These are phyloP conservation scores for Stagonosporopsis vannaccii DNA, from an alignment of 2,329 filamentous ascomycete genomes.

Conservation along the genomic window DNA sequence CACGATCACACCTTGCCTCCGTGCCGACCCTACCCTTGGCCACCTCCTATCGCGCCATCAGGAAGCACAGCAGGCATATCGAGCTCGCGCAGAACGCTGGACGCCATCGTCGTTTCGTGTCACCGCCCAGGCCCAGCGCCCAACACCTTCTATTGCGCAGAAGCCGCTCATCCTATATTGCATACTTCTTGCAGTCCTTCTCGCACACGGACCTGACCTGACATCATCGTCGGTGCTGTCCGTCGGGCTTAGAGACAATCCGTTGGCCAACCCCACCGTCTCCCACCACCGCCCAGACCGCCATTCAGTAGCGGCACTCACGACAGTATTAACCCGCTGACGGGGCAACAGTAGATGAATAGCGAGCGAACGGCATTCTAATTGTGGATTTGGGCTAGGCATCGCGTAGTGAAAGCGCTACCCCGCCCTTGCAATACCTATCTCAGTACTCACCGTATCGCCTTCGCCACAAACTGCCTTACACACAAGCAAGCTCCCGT, in stretches of 20 bases:
- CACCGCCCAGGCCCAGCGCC: conserved; percentile 15
- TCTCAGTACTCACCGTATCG: conserved; percentile 5
- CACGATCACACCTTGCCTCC: background rate
- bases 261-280: conserved; percentile 23
- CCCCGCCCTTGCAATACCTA: conserved; percentile 11
- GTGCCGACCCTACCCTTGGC: background rate
- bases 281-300: conserved; percentile 22
- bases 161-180: background rate
- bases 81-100: conserved; percentile 18
- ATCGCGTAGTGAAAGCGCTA: conserved; percentile 1
- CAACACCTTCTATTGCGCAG: conserved; percentile 12
- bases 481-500: conserved; percentile 15
- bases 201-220: background rate
- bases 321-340: background rate
- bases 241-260: background rate
- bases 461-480: conserved; percentile 1
- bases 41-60: background rate
- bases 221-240: background rate
- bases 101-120: conserved; percentile 23
- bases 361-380: background rate
- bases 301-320: conserved; percentile 11
- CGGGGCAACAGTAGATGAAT: background rate
- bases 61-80: conserved; percentile 10
- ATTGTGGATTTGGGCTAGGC: background rate
- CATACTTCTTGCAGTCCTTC: background rate